Conservation (phyloP, 2,329 filamentous ascomycete species). For the Blumeria graminis region DNA sequence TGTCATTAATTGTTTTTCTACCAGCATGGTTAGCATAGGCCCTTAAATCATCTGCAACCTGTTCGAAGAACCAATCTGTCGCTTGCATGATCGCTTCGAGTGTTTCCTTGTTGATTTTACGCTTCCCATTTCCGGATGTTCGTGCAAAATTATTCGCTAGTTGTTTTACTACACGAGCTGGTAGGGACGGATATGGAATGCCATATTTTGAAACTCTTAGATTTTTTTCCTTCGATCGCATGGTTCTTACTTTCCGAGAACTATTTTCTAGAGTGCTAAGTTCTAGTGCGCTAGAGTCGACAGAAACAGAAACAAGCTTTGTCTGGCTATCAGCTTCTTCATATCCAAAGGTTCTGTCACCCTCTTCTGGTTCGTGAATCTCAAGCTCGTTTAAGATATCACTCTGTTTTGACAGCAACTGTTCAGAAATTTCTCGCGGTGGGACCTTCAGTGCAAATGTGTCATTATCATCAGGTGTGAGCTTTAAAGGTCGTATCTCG, state of each 20-base stretch:
- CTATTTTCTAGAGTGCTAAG: conserved; percentile 4
- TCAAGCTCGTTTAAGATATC: neutral
- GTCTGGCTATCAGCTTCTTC: conserved; percentile 1
- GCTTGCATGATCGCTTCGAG: conserved; percentile 54
- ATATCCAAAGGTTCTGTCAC: neutral
- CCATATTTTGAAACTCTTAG: conserved; percentile 43
- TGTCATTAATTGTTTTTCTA: conserved; percentile 66
- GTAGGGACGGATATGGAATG: conserved; percentile 51
- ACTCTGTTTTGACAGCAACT: neutral
- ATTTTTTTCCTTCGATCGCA: conserved; percentile 21
- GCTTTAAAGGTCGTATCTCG: conserved; percentile 10
- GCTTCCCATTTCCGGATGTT: conserved; percentile 37
- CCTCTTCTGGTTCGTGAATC: neutral
- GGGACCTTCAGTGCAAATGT: conserved; percentile 15
- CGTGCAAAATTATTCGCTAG: conserved; percentile 47
- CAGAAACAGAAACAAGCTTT: conserved; percentile 6
- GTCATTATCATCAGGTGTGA: conserved; percentile 14
- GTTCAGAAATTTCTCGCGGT: conserved; percentile 6
- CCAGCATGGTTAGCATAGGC: conserved; percentile 64
- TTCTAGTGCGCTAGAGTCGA: conserved; percentile 6
- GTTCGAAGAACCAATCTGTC: conserved; percentile 81
- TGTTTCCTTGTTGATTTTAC: conserved; percentile 49
- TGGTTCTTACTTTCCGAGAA: neutral
- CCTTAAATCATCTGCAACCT: conserved; percentile 54
- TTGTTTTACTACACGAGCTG: conserved; percentile 47